Evolutionary conservation across 1,139 yeast species (phyloP).

Genomic region (Yamadazyma atlantica): DNA sequence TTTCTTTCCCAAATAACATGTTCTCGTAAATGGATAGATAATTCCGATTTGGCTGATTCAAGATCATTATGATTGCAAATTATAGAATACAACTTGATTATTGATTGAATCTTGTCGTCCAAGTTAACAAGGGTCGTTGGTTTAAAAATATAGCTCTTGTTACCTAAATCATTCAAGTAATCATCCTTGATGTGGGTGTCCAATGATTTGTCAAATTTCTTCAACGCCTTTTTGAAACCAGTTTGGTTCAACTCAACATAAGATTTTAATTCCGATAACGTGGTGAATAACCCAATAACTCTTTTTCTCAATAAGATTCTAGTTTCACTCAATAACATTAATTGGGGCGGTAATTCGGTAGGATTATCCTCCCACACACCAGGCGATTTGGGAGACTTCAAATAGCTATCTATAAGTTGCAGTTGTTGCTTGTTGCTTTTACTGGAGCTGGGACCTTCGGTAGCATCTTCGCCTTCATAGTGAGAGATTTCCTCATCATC

Average conservation of each 20-base stretch:
- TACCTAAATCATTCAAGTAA: conserved; percentile 33
- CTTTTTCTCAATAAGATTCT: conserved; percentile 57
- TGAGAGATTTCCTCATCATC: conserved; percentile 21
- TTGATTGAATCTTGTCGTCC: conserved; percentile 39
- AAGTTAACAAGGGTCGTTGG: conserved; percentile 43
- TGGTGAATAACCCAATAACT: conserved; percentile 56
- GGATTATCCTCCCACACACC: conserved; percentile 30
- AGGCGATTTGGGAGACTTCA: conserved; percentile 40
- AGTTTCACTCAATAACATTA: conserved; percentile 39
- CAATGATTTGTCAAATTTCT: conserved; percentile 67
- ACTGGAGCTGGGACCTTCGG: background rate
- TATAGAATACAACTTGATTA: conserved; percentile 39
- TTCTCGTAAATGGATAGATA: conserved; percentile 63
- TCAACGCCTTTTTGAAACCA: conserved; percentile 67
- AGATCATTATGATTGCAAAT: conserved; percentile 45
- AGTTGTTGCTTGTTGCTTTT: background rate
- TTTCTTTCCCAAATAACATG: conserved; percentile 88
- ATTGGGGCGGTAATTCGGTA: conserved; percentile 38
- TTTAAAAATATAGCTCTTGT: conserved; percentile 34
- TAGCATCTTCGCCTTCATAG: conserved; percentile 22
- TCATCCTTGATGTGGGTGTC: conserved; percentile 40
- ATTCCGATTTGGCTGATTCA: conserved; percentile 45
- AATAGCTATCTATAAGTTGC: conserved; percentile 30
- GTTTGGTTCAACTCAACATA: conserved; percentile 65
- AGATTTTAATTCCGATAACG: conserved; percentile 63